These are phyloP conservation scores for Fusarium verticillioides DNA, from an alignment of 2,329 filamentous ascomycete genomes.

Conservation along the genomic window DNA sequence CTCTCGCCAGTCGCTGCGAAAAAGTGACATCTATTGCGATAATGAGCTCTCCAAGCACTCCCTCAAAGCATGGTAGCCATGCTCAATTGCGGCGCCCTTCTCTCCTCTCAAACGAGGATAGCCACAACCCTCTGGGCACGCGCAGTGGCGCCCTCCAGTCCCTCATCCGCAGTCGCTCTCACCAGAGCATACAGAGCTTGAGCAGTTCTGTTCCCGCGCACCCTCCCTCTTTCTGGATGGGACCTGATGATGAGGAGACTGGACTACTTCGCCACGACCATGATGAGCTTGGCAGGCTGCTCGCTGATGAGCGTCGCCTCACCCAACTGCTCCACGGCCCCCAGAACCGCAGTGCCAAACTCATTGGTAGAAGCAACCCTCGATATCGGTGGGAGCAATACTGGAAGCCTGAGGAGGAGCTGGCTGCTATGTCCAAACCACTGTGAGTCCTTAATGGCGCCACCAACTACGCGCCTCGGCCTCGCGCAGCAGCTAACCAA, in stretches of 20 bases:
- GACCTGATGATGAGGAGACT: conserved; percentile 49
- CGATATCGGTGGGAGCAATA: conserved; percentile 88
- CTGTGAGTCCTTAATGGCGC: conserved; percentile 58
- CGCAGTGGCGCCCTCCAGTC: conserved; percentile 53
- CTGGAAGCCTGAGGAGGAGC: conserved; percentile 82
- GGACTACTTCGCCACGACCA: conserved; percentile 48
- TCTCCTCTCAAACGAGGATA: conserved; percentile 49
- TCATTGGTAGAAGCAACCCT: conserved; percentile 90
- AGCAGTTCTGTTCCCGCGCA: conserved; percentile 39
- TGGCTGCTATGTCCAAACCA: conserved; percentile 77
- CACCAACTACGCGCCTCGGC: neutral
- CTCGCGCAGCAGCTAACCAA: conserved; percentile 10
- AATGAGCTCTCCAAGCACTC: conserved; percentile 49
- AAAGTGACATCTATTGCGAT: conserved; percentile 23
- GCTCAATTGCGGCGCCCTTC: conserved; percentile 47
- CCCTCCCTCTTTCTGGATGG: conserved; percentile 40
- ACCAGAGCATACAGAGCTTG: conserved; percentile 48
- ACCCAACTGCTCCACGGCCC: conserved; percentile 71
- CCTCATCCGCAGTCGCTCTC: conserved; percentile 53
- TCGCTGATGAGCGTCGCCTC: conserved; percentile 68
- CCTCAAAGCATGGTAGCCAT: conserved; percentile 37
- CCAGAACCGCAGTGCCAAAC: conserved; percentile 81
- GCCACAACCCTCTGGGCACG: conserved; percentile 49
- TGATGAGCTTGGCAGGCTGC: conserved; percentile 58
- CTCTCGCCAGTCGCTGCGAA: conserved; percentile 13